Evolutionary conservation across 179 eudicot species (phyloP).

Genomic region (Nepenthes alata): DNA sequence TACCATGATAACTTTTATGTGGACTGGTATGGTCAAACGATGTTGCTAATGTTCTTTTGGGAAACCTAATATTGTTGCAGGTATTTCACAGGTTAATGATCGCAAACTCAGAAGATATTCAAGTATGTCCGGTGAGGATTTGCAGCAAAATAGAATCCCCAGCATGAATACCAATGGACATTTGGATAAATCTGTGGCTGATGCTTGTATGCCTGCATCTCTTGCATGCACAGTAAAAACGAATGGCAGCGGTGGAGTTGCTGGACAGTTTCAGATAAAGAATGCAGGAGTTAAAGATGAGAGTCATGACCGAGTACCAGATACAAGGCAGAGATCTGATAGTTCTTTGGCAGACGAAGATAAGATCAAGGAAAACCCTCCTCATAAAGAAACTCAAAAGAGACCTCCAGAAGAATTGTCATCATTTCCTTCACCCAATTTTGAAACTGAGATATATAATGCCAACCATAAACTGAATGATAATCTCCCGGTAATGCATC

Average conservation of each 20-base stretch:
- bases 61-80: slow-evolving; percentile 10
- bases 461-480: slow-evolving; percentile 11
- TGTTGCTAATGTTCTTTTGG: slow-evolving; percentile 9
- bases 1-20: no score
- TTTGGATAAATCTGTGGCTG: slow-evolving; percentile 3
- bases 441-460: slow-evolving; percentile 9
- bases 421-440: slow-evolving; percentile 7
- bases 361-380: slow-evolving; percentile 8
- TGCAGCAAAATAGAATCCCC: slow-evolving; percentile 10
- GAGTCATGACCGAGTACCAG: slow-evolving; percentile 13
- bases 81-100: slow-evolving; percentile 9
- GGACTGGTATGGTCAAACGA: slow-evolving; percentile 6
- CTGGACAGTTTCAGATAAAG: slow-evolving; percentile 1
- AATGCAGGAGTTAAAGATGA: slow-evolving; percentile 7
- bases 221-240: slow-evolving; percentile 11
- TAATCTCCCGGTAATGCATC: slow-evolving; percentile 13
- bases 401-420: slow-evolving; percentile 13
- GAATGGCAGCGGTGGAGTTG: slow-evolving; percentile 11
- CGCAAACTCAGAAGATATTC: slow-evolving; percentile 7
- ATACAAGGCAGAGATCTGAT: slow-evolving; percentile 7
- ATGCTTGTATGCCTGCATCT: slow-evolving; percentile 13
- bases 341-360: slow-evolving; percentile 13
- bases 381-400: slow-evolving; percentile 12
- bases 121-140: slow-evolving; percentile 11
- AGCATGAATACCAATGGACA: slow-evolving; percentile 15